Conservation (phyloP, 106 monocot genomes). For the Phalaenopsis equestris region DNA sequence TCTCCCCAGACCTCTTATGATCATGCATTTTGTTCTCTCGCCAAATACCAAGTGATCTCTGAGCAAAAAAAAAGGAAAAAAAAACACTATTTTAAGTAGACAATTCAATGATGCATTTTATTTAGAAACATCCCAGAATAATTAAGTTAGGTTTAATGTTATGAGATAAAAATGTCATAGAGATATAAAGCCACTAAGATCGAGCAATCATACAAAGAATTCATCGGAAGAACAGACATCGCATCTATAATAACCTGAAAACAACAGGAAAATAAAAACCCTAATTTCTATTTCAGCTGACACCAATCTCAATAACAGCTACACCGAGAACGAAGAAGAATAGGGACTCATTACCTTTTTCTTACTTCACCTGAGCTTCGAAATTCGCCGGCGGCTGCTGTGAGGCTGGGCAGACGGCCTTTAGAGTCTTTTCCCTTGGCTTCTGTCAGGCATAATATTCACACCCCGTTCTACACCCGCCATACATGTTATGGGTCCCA, state of each 20-base stretch:
- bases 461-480: too few species aligned
- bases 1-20: constrained; percentile 39
- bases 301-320: neutral
- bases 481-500: too few species aligned
- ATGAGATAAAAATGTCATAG: neutral
- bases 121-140: neutral
- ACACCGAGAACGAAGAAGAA: too few species aligned
- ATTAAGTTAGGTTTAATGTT: neutral
- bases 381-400: too few species aligned
- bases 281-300: neutral
- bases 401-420: too few species aligned
- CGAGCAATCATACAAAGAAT: neutral
- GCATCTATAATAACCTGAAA: too few species aligned
- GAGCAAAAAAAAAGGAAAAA: neutral
- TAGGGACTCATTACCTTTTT: too few species aligned
- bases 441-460: too few species aligned
- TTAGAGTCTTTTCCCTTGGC: too few species aligned
- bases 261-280: neutral
- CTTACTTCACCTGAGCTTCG: too few species aligned
- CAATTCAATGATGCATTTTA: neutral
- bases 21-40: constrained; percentile 43
- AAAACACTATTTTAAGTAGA: neutral
- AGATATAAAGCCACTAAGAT: neutral
- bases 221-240: neutral
- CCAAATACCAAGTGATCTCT: neutral